Base-by-base conservation (phyloP, 1,139 yeast genomes). In the Debaryomyces fabryi region DNA sequence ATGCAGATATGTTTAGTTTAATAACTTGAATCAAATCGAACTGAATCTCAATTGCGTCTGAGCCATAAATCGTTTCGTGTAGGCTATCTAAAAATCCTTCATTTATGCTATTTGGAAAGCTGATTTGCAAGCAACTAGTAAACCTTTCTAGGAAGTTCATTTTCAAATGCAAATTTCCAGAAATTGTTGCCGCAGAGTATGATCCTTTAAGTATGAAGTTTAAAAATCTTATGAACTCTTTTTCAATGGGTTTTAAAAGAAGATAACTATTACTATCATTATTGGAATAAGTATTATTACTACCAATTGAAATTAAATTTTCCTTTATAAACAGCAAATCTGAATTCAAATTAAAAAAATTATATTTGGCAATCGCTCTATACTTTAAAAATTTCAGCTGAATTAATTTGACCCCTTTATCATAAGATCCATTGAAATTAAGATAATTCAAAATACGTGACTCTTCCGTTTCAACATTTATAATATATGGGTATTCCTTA, bases 391-490 rank as follows among this genome's bases (percentile, higher is more conserved):
- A 43, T 32, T 44, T 45, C 21, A 33, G 40, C 15, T 50, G 52
- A 15, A 55, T 43, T 24, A 49, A 39, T n/a, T 39, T 33, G 15
- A 51, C 34, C 3, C 56, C 58, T 21, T 50, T 49, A 7, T 49
- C 50, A n/a, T 35, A 29, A 10, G 41, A 27, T 15, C 50, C 56
- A 23, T 46, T 34, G 39, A 42, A 55, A 12, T 45, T 38, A n/a
- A 45, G 21, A 29, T 49, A 45, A 21, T 32, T 43, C 23, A 46
- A 39, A 20, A 45, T 55, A 16, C 42, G 42, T 25, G 42, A 15
- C 20, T 39, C 42, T 24, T 57, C 59, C 16, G 58, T 49, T 42
- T 56, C 58, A 21, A 56, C 50, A 24, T 53, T 47, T 30, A 57
- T 48, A 13, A 57, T 45, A 35, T 46, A 49, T 3, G 49, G 50